Percentiles rank a stretch among this genome's conserved stretches.
phyloP scores from a whole-genome alignment of 345 rosid genomes.

The Litchi chinensis region DNA sequence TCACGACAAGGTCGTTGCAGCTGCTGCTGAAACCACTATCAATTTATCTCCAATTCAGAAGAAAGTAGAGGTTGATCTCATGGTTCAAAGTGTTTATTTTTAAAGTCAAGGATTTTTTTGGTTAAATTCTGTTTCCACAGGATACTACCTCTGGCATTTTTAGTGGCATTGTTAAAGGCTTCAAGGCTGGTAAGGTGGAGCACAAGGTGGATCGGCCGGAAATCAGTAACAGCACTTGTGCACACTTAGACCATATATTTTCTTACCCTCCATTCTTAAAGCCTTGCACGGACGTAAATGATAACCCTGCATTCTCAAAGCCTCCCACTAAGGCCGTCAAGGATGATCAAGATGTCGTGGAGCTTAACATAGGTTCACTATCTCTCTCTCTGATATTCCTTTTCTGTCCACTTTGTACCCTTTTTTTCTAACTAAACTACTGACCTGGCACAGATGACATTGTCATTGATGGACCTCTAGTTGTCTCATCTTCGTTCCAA shows the following conservation, averaged over 20 bases:
- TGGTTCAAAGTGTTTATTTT: slow-evolving; percentile 4
- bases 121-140: slow-evolving; percentile 43
- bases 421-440: slow-evolving; percentile 21
- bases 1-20: slow-evolving; percentile 76
- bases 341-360: slow-evolving; percentile 41
- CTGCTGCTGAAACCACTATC: slow-evolving; percentile 63
- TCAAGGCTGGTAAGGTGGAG: slow-evolving; percentile 48
- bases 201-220: slow-evolving; percentile 40
- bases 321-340: slow-evolving; percentile 33
- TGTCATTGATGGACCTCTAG: slow-evolving; percentile 57
- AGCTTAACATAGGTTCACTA: slow-evolving; percentile 71
- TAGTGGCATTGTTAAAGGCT: slow-evolving; percentile 58
- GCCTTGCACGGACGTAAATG: slow-evolving; percentile 38
- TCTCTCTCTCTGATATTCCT: slow-evolving; percentile 24
- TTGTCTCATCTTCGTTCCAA: slow-evolving; percentile 39
- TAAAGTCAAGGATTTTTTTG: slow-evolving; percentile 15
- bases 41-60: slow-evolving; percentile 48
- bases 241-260: slow-evolving; percentile 65
- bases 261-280: slow-evolving; percentile 66
- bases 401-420: slow-evolving; percentile 2
- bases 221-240: slow-evolving; percentile 33
- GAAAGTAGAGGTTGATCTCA: slow-evolving; percentile 46
- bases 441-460: slow-evolving; percentile 67
- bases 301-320: slow-evolving; percentile 59
- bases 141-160: slow-evolving; percentile 51